Percentiles rank a stretch among this genome's conserved stretches.
Evolutionary conservation across 2,329 filamentous ascomycete genomes (phyloP).

Genomic region (Claviceps sp.): DNA sequence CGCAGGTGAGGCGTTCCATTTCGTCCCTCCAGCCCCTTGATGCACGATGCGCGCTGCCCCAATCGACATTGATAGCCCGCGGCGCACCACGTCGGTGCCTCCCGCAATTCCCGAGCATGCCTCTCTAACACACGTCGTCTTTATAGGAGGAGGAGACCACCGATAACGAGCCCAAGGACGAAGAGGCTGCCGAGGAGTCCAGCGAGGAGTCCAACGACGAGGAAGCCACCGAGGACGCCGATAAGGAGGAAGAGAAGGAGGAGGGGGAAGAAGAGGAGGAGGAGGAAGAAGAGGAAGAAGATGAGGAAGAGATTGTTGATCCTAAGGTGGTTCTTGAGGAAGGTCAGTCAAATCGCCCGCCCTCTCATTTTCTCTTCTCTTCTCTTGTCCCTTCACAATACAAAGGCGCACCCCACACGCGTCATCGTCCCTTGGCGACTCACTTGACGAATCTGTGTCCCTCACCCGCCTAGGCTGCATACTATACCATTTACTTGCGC

Average conservation of each 20-base stretch:
- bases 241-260: constrained; percentile 36
- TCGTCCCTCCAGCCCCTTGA: not conserved
- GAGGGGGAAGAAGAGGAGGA: constrained; percentile 46
- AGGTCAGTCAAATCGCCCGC: constrained; percentile 49
- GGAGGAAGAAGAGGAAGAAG: constrained; percentile 59
- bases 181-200: constrained; percentile 12
- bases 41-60: not conserved
- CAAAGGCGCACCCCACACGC: not conserved
- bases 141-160: constrained; percentile 24
- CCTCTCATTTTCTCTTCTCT: not conserved
- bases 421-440: constrained; percentile 2
- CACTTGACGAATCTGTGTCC: not conserved
- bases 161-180: constrained; percentile 42
- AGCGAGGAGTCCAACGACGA: constrained; percentile 14
- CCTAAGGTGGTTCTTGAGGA: constrained; percentile 81
- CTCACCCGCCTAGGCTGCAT: not conserved
- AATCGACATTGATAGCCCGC: not conserved
- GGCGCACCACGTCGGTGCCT: not conserved
- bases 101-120: not conserved
- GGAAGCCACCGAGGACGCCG: constrained; percentile 29
- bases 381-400: no score
- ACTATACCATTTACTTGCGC: not conserved
- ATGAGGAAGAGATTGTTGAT: constrained; percentile 76
- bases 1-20: constrained; percentile 31
- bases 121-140: not conserved